These are phyloP conservation scores for Dacryopinax spathularia DNA, from an alignment of 768 basidiomycete genomes.

Conservation along the genomic window DNA sequence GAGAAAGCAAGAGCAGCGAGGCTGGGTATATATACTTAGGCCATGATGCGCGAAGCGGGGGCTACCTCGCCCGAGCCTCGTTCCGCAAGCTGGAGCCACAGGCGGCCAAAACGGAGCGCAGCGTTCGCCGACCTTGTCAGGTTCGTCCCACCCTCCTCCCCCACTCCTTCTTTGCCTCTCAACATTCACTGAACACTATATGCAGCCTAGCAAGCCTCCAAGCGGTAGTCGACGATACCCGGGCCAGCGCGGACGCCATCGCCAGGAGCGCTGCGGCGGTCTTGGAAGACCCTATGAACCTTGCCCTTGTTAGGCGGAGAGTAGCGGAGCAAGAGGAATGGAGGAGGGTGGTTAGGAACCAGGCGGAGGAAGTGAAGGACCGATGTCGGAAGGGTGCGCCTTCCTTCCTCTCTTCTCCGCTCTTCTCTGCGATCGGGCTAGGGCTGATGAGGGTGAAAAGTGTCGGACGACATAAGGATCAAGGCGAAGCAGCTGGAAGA, in stretches of 20 bases:
- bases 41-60: not conserved
- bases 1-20: too few relatives aligned
- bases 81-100: too few relatives aligned
- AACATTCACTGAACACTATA: too few relatives aligned
- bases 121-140: not conserved
- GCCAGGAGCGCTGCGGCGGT: not conserved
- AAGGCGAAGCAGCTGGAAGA: not conserved
- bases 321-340: constrained; percentile 1
- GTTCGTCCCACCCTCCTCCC: not conserved
- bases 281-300: not conserved
- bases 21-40: too few relatives aligned
- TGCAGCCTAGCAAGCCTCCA: not conserved
- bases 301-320: not conserved
- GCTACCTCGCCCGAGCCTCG: too few relatives aligned
- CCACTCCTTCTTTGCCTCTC: too few relatives aligned
- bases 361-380: constrained; percentile 2
- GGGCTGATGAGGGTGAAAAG: not conserved
- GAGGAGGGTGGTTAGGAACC: not conserved
- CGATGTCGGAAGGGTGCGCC: not conserved
- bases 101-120: not conserved
- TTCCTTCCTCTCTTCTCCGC: not conserved
- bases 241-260: not conserved
- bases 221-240: not conserved
- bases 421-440: too few relatives aligned
- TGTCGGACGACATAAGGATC: not conserved